Conservation (phyloP, 2,329 filamentous ascomycete genomes). For the Trichoderma atrobrunneum region DNA sequence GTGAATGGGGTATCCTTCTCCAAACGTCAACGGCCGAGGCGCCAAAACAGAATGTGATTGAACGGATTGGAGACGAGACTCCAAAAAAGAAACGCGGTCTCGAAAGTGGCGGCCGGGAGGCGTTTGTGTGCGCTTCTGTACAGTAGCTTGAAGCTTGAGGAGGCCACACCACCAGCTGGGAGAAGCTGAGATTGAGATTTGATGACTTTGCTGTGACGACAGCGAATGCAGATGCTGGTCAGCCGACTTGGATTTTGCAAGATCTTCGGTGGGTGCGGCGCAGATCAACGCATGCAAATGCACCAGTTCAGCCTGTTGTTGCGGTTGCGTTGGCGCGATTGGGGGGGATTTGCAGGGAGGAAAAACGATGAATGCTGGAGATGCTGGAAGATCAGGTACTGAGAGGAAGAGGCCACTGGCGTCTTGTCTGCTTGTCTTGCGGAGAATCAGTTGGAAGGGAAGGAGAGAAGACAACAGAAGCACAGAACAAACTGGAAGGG, state of each 20-base stretch:
- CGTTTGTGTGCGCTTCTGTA: neutral
- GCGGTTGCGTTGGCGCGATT: neutral
- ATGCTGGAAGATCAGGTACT: neutral
- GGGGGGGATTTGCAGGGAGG: neutral
- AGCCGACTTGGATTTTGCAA: slow-evolving; percentile 10
- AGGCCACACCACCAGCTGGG: neutral
- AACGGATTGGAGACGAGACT: neutral
- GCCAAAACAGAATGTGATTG: neutral
- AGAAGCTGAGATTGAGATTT: neutral
- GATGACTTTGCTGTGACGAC: slow-evolving; percentile 14
- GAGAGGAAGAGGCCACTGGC: neutral
- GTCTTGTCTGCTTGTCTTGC: neutral
- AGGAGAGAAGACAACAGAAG: neutral
- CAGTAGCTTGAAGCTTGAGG: neutral
- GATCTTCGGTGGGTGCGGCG: slow-evolving; percentile 11
- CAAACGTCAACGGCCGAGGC: neutral
- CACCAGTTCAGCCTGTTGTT: neutral
- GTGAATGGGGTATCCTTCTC: neutral
- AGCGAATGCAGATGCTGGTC: slow-evolving; percentile 6
- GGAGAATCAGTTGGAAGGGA: neutral
- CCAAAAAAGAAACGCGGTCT: slow-evolving; percentile 19
- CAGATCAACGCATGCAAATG: slow-evolving; percentile 15
- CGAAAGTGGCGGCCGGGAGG: slow-evolving; percentile 19
- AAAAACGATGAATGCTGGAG: neutral
- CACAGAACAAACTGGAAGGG: neutral